Conservation (phyloP, 495 filamentous ascomycete genomes). For the Talaromyces liani region DNA sequence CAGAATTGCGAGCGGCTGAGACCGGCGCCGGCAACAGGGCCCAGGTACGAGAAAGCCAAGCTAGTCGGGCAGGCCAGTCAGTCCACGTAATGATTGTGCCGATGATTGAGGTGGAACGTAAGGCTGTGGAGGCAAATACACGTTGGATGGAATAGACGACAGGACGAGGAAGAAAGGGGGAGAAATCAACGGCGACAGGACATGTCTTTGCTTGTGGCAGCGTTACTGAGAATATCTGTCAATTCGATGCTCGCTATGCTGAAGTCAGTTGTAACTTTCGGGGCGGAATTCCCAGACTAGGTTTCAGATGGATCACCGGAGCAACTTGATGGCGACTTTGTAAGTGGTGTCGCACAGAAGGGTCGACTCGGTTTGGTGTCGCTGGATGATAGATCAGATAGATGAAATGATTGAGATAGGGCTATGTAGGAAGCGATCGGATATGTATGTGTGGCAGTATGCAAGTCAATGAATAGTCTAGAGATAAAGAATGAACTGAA, state of each 20-base stretch:
- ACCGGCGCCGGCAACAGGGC: background rate
- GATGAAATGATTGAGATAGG: background rate
- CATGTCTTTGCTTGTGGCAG: background rate
- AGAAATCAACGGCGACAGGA: background rate
- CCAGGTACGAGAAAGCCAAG: background rate
- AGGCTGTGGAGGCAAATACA: background rate
- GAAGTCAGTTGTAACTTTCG: background rate
- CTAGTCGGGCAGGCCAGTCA: background rate
- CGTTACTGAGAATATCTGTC: background rate
- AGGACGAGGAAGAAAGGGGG: background rate
- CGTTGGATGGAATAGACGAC: background rate
- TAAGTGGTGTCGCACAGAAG: background rate
- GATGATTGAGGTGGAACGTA: constrained; percentile 2
- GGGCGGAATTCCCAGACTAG: constrained; percentile 1
- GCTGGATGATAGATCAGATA: background rate
- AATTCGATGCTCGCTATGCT: background rate
- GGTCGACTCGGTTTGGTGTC: background rate
- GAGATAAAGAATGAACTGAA: background rate
- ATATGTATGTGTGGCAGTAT: background rate
- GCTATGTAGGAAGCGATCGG: background rate
- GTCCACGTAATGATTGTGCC: constrained; percentile 5
- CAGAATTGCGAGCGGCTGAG: constrained; percentile 2
- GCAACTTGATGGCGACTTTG: background rate
- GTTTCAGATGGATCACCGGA: constrained; percentile 5
- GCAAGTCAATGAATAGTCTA: background rate